A percentile compares a stretch with the other conserved stretches of the same genome.
Evolutionary conservation across 2,329 filamentous ascomycete genomes (phyloP).

Genomic region (Penicillium sp.): DNA sequence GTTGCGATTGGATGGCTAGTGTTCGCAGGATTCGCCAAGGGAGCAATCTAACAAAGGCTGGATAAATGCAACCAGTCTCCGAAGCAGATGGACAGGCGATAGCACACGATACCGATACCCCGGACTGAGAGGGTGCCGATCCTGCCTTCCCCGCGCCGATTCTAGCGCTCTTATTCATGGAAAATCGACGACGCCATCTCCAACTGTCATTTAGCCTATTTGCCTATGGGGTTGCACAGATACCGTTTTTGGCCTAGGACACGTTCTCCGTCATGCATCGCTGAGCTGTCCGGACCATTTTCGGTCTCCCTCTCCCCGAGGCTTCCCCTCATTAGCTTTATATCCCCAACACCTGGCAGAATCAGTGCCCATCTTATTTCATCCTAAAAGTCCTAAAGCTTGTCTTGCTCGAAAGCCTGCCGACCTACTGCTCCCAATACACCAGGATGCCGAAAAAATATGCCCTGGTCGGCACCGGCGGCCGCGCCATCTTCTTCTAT

Average conservation of each 20-base stretch:
- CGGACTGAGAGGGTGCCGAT: constrained; percentile 2
- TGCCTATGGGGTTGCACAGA: background rate
- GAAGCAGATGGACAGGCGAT: background rate
- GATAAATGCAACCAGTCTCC: background rate
- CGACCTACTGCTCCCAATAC: no score
- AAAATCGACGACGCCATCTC: background rate
- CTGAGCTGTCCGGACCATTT: background rate
- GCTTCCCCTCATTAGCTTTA: background rate
- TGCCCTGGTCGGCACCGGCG: constrained; percentile 59
- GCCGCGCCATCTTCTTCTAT: constrained; percentile 66
- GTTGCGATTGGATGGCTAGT: background rate
- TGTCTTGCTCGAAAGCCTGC: no score
- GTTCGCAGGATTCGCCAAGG: background rate
- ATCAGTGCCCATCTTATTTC: no score
- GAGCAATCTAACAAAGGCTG: background rate
- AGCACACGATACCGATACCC: background rate
- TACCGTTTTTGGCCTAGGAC: background rate
- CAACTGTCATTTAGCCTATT: constrained; percentile 8
- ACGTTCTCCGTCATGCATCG: background rate
- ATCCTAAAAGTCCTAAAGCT: no score
- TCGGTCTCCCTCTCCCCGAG: background rate
- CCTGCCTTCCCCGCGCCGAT: background rate
- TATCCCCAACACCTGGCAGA: background rate
- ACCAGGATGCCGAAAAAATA: constrained; percentile 15
- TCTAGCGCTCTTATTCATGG: constrained; percentile 8